Base-by-base conservation (phyloP, 108 stramenopile genomes). In the Fistulifera solaris region DNA sequence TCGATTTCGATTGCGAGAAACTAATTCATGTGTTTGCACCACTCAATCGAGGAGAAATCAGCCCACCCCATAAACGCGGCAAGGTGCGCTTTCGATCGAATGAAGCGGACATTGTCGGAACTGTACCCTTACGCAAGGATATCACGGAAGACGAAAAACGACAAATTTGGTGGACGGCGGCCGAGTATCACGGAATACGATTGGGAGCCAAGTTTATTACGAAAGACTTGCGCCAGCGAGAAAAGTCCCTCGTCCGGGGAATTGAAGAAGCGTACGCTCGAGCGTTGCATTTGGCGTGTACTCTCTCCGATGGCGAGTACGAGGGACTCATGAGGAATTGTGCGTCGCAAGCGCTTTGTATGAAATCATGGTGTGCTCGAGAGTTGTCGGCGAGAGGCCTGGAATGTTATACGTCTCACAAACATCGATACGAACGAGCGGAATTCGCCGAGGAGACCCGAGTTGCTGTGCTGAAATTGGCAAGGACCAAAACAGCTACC, bases 181-280 rank as follows among this genome's bases (percentile, higher is more conserved):
- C 44, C 6, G 44, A 46, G 44, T 46, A 21, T 46, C 19, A 46
- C 5, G 44, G 21, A 10, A 22, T 46, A 7, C 44, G 44, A 10
- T 10, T 46, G 21, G 44, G 19, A 18, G 44, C 44, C 5, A 46
- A 46, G 11, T 22, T 46, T 10, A 22, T 22, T 7, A 46, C 44
- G 6, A 18, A 21, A 18, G 21, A 46, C 44, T 8, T 46, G 3
- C 44, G 44, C 3, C 3, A 46, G 10, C 44, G 21, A 46, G 19
- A 46, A 22, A 46, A 21, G 44, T 22, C 19, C 3, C 19, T 46
- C 2, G 21, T 46, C 3, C 19, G 5, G 7, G 44, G 21, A 18
- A 46, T 46, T 46, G 44, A 46, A 5, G 44, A 46, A 46, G 44
- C 44, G 44, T 46, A 46, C 10, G 21, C 44, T 10, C 3, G 19